phyloP scores from a whole-genome alignment of 345 rosid genomes.

The Eutrema japonicum region DNA sequence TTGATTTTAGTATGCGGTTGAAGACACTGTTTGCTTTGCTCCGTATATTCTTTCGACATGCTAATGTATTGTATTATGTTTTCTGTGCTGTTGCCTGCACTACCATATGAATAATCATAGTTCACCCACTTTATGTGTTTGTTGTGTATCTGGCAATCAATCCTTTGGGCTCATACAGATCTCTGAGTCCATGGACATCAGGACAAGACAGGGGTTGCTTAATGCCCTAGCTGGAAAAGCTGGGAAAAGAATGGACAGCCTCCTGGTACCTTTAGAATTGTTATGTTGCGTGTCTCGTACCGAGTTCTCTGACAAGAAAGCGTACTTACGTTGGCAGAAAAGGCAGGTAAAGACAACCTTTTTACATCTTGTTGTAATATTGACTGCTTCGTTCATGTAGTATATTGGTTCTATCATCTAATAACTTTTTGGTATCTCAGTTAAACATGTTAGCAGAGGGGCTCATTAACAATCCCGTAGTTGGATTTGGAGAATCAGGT shows the following conservation, averaged over 20 bases:
- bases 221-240: slow-evolving; percentile 84
- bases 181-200: slow-evolving; percentile 93
- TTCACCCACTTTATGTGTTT: slow-evolving; percentile 9
- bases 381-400: slow-evolving; percentile 29
- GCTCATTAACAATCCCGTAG: slow-evolving; percentile 83
- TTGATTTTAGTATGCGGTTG: slow-evolving; percentile 24
- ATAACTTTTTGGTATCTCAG: slow-evolving; percentile 52
- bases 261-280: slow-evolving; percentile 86
- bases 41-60: neutral
- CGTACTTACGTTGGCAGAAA: slow-evolving; percentile 96
- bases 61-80: slow-evolving; percentile 22
- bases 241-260: slow-evolving; percentile 94
- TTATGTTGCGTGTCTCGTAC: slow-evolving; percentile 88
- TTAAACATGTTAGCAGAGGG: slow-evolving; percentile 95
- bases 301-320: slow-evolving; percentile 95
- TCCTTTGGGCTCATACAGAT: slow-evolving; percentile 54
- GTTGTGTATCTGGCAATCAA: slow-evolving; percentile 27
- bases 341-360: slow-evolving; percentile 79
- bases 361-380: slow-evolving; percentile 22
- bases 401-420: slow-evolving; percentile 33
- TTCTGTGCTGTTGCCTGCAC: slow-evolving; percentile 11
- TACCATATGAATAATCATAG: slow-evolving; percentile 14
- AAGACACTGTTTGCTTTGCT: slow-evolving; percentile 9
- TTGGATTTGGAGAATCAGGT: slow-evolving; percentile 95
- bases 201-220: slow-evolving; percentile 93